A percentile compares a stretch with the other conserved stretches of the same genome.
These are phyloP conservation scores for Macrolepiota albuminosa DNA, from an alignment of 768 basidiomycete species.

Conservation along the genomic window DNA sequence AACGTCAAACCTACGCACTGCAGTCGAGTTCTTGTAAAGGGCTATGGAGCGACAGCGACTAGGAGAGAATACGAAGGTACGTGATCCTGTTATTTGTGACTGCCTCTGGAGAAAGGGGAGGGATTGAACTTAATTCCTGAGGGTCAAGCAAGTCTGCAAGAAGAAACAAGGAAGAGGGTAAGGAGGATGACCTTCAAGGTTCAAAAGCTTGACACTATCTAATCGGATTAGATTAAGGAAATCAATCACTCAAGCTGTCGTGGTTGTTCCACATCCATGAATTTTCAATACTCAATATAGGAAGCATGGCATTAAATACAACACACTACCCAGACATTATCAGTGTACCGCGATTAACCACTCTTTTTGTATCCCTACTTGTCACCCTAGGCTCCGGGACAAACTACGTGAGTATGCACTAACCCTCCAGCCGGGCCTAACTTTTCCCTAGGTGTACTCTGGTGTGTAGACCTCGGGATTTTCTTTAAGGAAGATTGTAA, in stretches of 20 bases:
- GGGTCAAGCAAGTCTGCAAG: too few species aligned
- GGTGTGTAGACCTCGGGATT: conserved; percentile 24
- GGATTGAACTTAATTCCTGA: too few species aligned
- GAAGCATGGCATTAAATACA: neutral
- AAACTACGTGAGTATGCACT: conserved; percentile 57
- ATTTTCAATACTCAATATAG: neutral
- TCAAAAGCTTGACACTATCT: neutral
- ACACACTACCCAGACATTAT: neutral
- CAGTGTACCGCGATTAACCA: conserved; percentile 38
- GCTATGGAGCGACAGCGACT: neutral
- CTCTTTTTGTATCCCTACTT: conserved; percentile 50
- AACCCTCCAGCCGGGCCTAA: conserved; percentile 4
- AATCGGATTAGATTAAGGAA: neutral
- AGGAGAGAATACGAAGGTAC: neutral
- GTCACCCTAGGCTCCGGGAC: conserved; percentile 65
- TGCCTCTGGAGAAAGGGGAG: too few species aligned
- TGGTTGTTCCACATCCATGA: neutral
- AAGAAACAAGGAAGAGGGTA: too few species aligned
- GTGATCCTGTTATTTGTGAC: neutral
- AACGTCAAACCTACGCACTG: neutral
- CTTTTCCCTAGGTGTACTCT: conserved; percentile 33
- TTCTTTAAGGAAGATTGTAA: neutral
- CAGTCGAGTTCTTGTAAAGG: neutral
- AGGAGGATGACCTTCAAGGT: too few species aligned
- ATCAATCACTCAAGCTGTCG: neutral